phyloP scores from a whole-genome alignment of 768 basidiomycete species.

The Collybia sp. region DNA sequence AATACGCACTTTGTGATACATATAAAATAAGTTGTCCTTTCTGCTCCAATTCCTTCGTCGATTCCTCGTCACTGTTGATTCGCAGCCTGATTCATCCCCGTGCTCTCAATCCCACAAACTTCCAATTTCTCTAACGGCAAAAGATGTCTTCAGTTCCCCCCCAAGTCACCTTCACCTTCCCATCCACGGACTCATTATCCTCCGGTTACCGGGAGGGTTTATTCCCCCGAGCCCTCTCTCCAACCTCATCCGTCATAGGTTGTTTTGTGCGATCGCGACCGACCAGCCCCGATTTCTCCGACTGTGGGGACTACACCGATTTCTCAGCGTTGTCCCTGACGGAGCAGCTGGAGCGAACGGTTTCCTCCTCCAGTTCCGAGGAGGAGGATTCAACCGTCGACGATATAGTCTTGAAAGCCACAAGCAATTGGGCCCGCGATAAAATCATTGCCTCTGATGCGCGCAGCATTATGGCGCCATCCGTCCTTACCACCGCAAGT shows the following conservation, averaged over 20 bases:
- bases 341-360: background rate
- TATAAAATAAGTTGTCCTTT: no score
- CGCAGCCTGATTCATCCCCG: no score
- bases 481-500: background rate
- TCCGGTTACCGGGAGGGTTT: background rate
- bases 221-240: constrained; percentile 6
- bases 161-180: no score
- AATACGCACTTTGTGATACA: no score
- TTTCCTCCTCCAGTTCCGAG: background rate
- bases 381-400: constrained; percentile 1
- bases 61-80: no score
- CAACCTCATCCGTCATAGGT: constrained; percentile 13
- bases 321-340: constrained; percentile 3
- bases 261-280: constrained; percentile 12
- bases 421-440: constrained; percentile 3
- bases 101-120: no score
- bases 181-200: no score
- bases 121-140: no score
- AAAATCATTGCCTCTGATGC: constrained; percentile 2
- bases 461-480: constrained; percentile 1
- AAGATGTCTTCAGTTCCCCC: no score
- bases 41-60: no score
- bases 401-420: background rate
- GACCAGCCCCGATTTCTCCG: constrained; percentile 5
- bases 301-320: constrained; percentile 5